Evolutionary conservation across 176 grass and related monocot genomes (phyloP), one percentile per base, ranked within the genome.

Genomic region (Oryza nivara): DNA sequence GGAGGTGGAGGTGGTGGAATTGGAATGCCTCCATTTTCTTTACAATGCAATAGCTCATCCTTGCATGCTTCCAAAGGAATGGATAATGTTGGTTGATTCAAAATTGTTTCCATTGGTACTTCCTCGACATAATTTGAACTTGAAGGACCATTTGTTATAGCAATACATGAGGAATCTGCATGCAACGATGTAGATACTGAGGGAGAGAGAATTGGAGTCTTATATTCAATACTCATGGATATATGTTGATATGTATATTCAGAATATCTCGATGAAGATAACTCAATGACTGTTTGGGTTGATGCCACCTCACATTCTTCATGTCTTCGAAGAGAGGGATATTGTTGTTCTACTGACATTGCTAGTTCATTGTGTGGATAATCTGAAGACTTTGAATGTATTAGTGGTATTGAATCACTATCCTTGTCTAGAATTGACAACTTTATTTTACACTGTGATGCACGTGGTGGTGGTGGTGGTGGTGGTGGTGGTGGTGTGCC

Each of bases 1-100:
- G 35, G 9, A 65, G 73, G 72, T 52, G 83, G 63, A 17, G 65
- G 58, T 14, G 70, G 58, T 78, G 84, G 84, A 48, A 68, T 83
- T 86, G 90, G 40, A 86, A 85, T 47, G 60, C 16, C 54, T 91
- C 65, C 41, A 36, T 80, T 43, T 25, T 80, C 85, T 84, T 83
- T 49, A 65, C 2, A 75, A 10, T 40, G 19, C 41, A 32, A 60
- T 72, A 73, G 66, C 44, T 83, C 66, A 43, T 86, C 66, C 54
- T 86, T 77, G 35, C 78, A 82, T 52, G 77, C 40, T 70, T 81
- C 54, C 22, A 77, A 77, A 83, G 68, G 51, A 71, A 82, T 10
- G 12, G 68, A 51, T 73, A 17, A 32, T 70, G 23, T 17, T 66
- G 40, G 20, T 43, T 80, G 52, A 83, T 63, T 72, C 26, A 65